These are phyloP conservation scores for Eimeria sp. DNA, from an alignment of 169 alveolate genomes.

Conservation along the genomic window DNA sequence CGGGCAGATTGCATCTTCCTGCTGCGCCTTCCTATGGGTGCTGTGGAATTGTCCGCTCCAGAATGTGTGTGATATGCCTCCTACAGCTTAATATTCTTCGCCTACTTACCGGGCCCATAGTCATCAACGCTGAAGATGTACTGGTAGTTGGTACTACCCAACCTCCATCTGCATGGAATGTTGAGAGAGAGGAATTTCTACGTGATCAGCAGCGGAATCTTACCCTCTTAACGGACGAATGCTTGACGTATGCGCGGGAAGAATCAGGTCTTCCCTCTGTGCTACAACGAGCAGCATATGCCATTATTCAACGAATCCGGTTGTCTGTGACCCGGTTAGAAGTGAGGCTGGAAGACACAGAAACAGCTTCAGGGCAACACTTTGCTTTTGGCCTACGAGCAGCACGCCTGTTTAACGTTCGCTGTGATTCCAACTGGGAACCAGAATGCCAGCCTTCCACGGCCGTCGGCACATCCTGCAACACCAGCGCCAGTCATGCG, in stretches of 20 bases:
- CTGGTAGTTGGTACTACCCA: slow-evolving; percentile 66
- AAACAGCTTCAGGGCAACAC: slow-evolving; percentile 39
- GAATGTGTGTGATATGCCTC: slow-evolving; percentile 19
- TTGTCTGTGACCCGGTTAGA: slow-evolving; percentile 25
- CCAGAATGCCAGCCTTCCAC: not conserved
- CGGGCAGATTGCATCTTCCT: not conserved
- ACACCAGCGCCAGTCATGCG: not conserved
- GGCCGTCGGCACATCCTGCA: not conserved
- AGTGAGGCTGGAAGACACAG: slow-evolving; percentile 68
- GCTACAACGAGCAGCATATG: slow-evolving; percentile 45
- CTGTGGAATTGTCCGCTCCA: not conserved
- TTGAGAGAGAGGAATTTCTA: slow-evolving; percentile 65
- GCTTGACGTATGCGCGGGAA: slow-evolving; percentile 79
- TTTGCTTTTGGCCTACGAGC: slow-evolving; percentile 63
- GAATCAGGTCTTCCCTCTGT: slow-evolving; percentile 76
- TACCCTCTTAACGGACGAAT: slow-evolving; percentile 77
- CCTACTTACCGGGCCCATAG: slow-evolving; percentile 70
- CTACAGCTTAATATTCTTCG: slow-evolving; percentile 75
- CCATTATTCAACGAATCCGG: slow-evolving; percentile 49
- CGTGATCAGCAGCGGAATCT: slow-evolving; percentile 60
- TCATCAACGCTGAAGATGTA: slow-evolving; percentile 59
- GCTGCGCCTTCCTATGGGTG: not conserved
- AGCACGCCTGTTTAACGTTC: slow-evolving; percentile 44
- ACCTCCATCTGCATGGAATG: slow-evolving; percentile 78
- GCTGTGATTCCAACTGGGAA: slow-evolving; percentile 53